Evolutionary conservation across 169 alveolate species (phyloP).

Genomic region (Eimeria praecox): DNA sequence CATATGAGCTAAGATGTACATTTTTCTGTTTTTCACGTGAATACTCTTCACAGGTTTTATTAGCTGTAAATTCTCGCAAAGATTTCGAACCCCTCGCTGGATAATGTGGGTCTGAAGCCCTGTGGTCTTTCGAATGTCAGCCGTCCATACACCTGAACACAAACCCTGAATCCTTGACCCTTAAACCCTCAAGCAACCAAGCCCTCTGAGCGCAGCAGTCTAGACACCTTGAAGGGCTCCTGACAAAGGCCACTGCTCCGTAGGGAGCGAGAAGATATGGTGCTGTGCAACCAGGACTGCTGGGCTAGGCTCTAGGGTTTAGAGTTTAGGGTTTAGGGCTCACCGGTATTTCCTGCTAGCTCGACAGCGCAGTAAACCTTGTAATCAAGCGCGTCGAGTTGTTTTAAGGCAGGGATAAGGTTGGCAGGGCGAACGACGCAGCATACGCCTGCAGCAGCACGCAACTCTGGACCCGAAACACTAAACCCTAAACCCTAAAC

Average conservation of each 20-base stretch:
- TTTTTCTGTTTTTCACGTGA: conserved; percentile 94
- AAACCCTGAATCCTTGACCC: conserved; percentile 28
- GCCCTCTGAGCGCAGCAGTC: not conserved
- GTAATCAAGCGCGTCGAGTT: conserved; percentile 92
- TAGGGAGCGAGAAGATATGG: not conserved
- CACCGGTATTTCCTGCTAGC: conserved; percentile 91
- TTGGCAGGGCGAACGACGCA: conserved; percentile 89
- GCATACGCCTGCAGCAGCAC: conserved; percentile 76
- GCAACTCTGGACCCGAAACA: not conserved
- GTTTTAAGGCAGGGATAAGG: conserved; percentile 89
- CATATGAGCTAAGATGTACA: conserved; percentile 91
- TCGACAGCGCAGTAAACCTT: conserved; percentile 93
- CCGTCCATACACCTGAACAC: conserved; percentile 94
- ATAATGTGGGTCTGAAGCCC: conserved; percentile 93
- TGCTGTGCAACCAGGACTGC: not conserved
- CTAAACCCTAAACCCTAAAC: conserved; percentile 14
- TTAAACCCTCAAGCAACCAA: not conserved
- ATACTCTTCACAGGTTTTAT: conserved; percentile 94
- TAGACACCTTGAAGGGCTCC: not conserved
- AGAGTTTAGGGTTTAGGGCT: conserved; percentile 10
- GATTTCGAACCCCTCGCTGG: conserved; percentile 91
- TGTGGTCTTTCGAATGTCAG: conserved; percentile 93
- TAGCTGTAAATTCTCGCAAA: conserved; percentile 91
- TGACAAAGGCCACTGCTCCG: not conserved
- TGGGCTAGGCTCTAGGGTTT: not conserved